Base-by-base conservation (phyloP, 2,329 filamentous ascomycete genomes). In the Aspergillus proliferans region DNA sequence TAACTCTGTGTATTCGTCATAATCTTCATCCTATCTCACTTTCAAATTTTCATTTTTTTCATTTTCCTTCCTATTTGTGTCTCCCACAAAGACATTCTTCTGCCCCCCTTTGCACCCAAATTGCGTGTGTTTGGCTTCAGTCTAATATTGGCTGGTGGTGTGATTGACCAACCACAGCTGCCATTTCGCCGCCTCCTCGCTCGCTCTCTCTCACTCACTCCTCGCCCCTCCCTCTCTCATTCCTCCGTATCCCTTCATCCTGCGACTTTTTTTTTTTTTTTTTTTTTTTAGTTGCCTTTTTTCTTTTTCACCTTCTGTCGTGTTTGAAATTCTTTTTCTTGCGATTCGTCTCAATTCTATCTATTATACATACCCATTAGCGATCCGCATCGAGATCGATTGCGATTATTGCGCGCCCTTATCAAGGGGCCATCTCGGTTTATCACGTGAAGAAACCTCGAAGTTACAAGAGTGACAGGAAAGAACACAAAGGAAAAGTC, bases 71-170 rank as follows among this genome's bases (percentile, higher is more conserved):
- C 26, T 28, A 24, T 39, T 47, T 24, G n/a, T 24, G 19, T 42
- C 45, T 42, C 21, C 33, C 34, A 39, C 43, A 48, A 43, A 48
- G 48, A 22, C 46, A 26, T 30, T 52, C 21, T 39, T 40, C 18
- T 26, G n/a, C 18, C 39, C 24, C 15, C 43, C 14, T 21, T 40
- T 40, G 26, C 9, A 4, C 8, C 26, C 10, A 30, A 30, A 30
- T 30, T 30, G 26, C 26, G 26, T 30, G 26, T 30, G 26, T 12
- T 30, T 30, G 26, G 26, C 26, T 12, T 30, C 10, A 30, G 26
- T 30, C 8, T 30, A 10, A 30, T 30, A 30, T 30, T 30, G 26
- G 15, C 34, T 9, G 6, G 15, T 8, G 34, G 14, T 36, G n/a
- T 36, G n/a, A 36, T 18, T 40, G 38, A 40, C 38, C 38, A 40